Evolutionary conservation across 208 protist genomes (phyloP).

Genomic region (Trypanosoma lewisi): DNA sequence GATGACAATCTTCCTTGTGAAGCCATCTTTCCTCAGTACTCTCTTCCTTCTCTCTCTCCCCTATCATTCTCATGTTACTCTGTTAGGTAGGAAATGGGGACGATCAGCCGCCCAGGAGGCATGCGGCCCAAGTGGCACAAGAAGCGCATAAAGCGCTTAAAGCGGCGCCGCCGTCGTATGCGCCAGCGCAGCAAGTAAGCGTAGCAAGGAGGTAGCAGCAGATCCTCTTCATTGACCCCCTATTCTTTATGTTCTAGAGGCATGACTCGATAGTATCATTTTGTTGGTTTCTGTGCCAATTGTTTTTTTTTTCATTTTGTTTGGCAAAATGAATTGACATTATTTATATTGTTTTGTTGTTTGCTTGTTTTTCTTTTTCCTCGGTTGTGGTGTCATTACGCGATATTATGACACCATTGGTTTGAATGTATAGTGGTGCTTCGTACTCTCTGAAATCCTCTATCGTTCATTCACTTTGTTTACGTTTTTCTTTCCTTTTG

Average conservation of each 20-base stretch:
- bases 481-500: neutral
- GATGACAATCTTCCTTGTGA: neutral
- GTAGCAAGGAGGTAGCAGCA: no score
- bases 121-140: slow-evolving; percentile 93
- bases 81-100: slow-evolving; percentile 54
- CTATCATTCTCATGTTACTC: slow-evolving; percentile 9
- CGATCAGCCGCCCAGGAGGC: slow-evolving; percentile 78
- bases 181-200: neutral
- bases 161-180: slow-evolving; percentile 33
- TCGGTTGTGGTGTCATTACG: no score
- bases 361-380: slow-evolving; percentile 13
- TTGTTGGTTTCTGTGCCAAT: neutral
- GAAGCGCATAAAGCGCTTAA: slow-evolving; percentile 92
- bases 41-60: neutral
- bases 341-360: neutral
- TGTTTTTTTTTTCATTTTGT: neutral
- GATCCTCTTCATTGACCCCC: neutral
- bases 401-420: no score
- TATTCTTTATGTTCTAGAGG: neutral
- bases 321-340: neutral
- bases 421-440: no score
- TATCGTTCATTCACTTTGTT: no score
- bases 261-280: no score
- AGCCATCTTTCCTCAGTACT: neutral
- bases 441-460: no score